A percentile compares a stretch with the other conserved stretches of the same genome.
phyloP scores from a whole-genome alignment of 139 green algal species.

The Eudorina sp. region DNA sequence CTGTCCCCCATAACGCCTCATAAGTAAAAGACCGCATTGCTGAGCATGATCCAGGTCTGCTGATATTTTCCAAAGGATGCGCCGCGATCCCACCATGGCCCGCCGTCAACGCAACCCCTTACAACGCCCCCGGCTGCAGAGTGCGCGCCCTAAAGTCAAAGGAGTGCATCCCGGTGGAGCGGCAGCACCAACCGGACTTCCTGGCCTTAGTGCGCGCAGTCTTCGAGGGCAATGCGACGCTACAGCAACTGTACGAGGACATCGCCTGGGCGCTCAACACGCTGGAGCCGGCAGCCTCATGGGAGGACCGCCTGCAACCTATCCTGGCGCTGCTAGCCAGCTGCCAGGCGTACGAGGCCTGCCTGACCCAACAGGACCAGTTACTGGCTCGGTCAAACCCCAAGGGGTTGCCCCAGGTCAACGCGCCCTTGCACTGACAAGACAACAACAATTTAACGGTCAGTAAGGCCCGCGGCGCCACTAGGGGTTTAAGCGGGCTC shows the following conservation, averaged over 20 bases:
- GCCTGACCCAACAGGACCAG: background rate
- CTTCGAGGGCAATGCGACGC: background rate
- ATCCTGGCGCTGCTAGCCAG: background rate
- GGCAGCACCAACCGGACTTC: slow-evolving; percentile 42
- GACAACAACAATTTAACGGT: too few species aligned
- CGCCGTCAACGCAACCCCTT: too few species aligned
- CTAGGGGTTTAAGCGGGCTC: too few species aligned
- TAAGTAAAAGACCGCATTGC: too few species aligned
- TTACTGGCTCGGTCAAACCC: background rate
- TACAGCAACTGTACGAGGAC: slow-evolving; percentile 31
- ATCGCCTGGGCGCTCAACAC: slow-evolving; percentile 34
- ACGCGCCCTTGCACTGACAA: background rate
- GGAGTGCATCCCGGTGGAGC: slow-evolving; percentile 52
- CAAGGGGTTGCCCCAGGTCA: background rate
- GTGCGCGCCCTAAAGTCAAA: slow-evolving; percentile 38
- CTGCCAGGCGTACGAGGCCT: slow-evolving; percentile 14
- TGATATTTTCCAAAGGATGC: too few species aligned
- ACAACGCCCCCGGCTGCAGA: background rate
- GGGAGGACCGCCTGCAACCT: slow-evolving; percentile 48
- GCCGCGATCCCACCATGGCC: too few species aligned
- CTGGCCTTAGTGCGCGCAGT: background rate
- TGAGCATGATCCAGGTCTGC: too few species aligned
- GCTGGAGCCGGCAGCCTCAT: background rate
- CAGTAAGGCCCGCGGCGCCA: too few species aligned
- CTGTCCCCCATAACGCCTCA: too few species aligned